Percentiles rank a stretch among this genome's conserved stretches.
Evolutionary conservation across 257 asterid species (phyloP).

Genomic region (Primulina eburnea): DNA sequence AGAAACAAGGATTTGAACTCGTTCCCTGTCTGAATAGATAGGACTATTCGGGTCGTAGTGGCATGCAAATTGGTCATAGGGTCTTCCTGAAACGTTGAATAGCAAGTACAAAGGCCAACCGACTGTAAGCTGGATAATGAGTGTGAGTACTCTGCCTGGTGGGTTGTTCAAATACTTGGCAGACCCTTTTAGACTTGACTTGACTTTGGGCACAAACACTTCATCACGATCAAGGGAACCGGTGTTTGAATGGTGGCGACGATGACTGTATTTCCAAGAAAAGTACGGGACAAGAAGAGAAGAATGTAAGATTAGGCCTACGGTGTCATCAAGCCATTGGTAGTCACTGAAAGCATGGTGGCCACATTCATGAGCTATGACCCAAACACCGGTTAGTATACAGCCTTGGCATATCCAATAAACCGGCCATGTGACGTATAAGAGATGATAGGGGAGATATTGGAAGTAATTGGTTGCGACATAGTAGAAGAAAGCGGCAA

Average conservation of each 20-base stretch:
- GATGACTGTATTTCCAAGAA: constrained; percentile 59
- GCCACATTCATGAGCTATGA: constrained; percentile 29
- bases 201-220: constrained; percentile 44
- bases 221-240: constrained; percentile 52
- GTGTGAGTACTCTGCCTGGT: constrained; percentile 39
- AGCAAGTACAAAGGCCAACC: constrained; percentile 55
- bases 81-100: constrained; percentile 43
- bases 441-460: constrained; percentile 37
- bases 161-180: constrained; percentile 31
- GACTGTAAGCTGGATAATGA: constrained; percentile 35
- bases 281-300: constrained; percentile 50
- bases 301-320: constrained; percentile 23
- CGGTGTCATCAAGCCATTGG: neutral
- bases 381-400: constrained; percentile 49
- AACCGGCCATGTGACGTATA: constrained; percentile 39
- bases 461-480: constrained; percentile 37
- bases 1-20: constrained; percentile 36
- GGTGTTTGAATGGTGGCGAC: constrained; percentile 54
- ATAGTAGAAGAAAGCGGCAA: constrained; percentile 39
- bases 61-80: constrained; percentile 46
- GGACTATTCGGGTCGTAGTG: constrained; percentile 44
- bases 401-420: constrained; percentile 58
- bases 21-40: constrained; percentile 43
- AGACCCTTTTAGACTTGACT: constrained; percentile 27
- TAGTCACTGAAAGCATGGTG: constrained; percentile 3